Percentiles rank a stretch among this genome's conserved stretches.
Conservation (phyloP, 2,329 filamentous ascomycete species). For the Claviceps sorghi region DNA sequence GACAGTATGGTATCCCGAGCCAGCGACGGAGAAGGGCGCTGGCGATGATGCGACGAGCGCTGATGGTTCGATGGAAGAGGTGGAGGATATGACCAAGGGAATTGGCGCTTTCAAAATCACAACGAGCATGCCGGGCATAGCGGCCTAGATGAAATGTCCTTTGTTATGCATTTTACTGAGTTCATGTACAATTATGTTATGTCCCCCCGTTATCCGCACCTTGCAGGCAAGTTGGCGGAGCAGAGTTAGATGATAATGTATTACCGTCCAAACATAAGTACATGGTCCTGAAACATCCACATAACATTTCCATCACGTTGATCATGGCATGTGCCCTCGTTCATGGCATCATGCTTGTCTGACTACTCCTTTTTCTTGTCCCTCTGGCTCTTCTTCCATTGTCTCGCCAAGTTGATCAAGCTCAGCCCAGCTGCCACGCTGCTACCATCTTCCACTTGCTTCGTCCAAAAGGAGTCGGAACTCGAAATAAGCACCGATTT, state of each 20-base stretch:
- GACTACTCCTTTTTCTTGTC: constrained; percentile 2
- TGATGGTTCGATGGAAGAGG: background rate
- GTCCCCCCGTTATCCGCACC: background rate
- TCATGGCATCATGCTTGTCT: too few species aligned
- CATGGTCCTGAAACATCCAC: too few species aligned
- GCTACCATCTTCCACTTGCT: constrained; percentile 24
- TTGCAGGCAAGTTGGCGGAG: background rate
- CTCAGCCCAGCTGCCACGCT: constrained; percentile 20
- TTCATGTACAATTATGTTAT: background rate
- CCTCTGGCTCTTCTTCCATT: constrained; percentile 5
- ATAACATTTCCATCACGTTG: too few species aligned
- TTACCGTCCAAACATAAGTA: too few species aligned
- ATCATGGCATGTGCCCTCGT: too few species aligned
- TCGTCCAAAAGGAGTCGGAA: constrained; percentile 26
- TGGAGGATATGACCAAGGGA: background rate
- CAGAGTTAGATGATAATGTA: background rate
- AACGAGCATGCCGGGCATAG: background rate
- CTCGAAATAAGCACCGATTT: constrained; percentile 21
- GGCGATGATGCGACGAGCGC: background rate
- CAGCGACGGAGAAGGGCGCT: background rate
- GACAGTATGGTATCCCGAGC: constrained; percentile 2
- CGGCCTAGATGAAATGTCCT: background rate
- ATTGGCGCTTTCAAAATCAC: background rate
- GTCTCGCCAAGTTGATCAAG: constrained; percentile 19
- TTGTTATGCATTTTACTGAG: background rate